Evolutionary conservation across 164 flowering plant genomes (phyloP), one percentile per base, ranked within the genome.

Genomic region (Amborella trichopoda): DNA sequence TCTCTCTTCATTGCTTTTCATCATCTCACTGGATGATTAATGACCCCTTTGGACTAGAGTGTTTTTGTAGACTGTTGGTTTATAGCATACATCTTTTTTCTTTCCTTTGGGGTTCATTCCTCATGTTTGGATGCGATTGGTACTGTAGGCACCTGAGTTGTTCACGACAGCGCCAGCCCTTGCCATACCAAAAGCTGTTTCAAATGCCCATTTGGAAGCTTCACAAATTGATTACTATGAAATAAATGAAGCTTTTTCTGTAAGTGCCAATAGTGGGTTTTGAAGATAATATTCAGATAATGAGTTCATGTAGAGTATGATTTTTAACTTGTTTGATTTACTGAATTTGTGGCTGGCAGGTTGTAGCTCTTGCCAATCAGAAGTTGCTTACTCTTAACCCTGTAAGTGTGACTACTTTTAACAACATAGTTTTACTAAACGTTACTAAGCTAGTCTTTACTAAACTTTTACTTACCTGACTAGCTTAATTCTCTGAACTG

Each of bases 211-310:
- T 45, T 55, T 93, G 66, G 70, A 80, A 24, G 75, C 84, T 61
- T 79, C 94, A 66, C 79, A 79, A 56, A 62, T 88, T 63, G 96
- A 85, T 64, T 88, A 64, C 58, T 93, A 82, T 41, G 99, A 93
- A 62, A 88, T 93, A 52, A 93, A 93, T 63, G 96, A 93, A 71
- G 99, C 99, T 9, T 93, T 93, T 61, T 59, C 99, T 26, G 99
- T 93, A 65, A 71, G 89, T 11, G 30, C 45, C 40, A 40, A 10
- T 16, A 16, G 3, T 38, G 11, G 9, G 16, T 10, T 38, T n/a
- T 38, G 16, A 17, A 17, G 37, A 2, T 17, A 33, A 13, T 33
- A 2, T 8, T 30, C 34, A 30, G 41, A 4, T 16, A 6, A 0
- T 38, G 20, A 38, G 9, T 10, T 38, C 17, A 24, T 36, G 41